Conservation (phyloP, 2,329 filamentous ascomycete genomes). For the Trichoderma oligosporum region DNA sequence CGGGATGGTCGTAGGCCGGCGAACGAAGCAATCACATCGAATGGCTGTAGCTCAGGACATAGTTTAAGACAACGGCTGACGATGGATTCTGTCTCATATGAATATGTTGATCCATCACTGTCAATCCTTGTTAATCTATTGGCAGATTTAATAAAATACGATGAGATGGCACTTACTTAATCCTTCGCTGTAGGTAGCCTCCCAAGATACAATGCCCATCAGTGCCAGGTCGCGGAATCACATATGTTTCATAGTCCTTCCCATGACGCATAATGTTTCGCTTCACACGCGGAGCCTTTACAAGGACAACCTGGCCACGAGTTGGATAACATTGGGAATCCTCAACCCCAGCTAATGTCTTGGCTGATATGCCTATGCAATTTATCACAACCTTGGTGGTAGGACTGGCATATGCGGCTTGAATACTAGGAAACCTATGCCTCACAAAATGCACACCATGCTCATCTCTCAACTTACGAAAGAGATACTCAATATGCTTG, state of each 20-base stretch:
- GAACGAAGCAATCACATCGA: slow-evolving; percentile 33
- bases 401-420: slow-evolving; percentile 27
- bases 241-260: slow-evolving; percentile 39
- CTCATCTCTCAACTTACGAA: slow-evolving; percentile 25
- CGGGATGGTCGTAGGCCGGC: slow-evolving; percentile 36
- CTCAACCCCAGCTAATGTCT: slow-evolving; percentile 33
- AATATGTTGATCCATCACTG: slow-evolving; percentile 36
- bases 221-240: slow-evolving; percentile 38
- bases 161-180: slow-evolving; percentile 25
- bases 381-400: slow-evolving; percentile 34
- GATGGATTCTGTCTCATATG: slow-evolving; percentile 37
- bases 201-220: slow-evolving; percentile 34
- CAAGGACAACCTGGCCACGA: slow-evolving; percentile 38
- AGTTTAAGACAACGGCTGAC: slow-evolving; percentile 34
- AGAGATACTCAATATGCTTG: slow-evolving; percentile 35
- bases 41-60: slow-evolving; percentile 29
- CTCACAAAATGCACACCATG: slow-evolving; percentile 34
- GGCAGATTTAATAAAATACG: not conserved
- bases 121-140: not conserved
- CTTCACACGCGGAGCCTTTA: slow-evolving; percentile 31
- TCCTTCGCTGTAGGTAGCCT: slow-evolving; percentile 39
- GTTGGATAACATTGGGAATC: slow-evolving; percentile 41
- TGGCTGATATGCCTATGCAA: slow-evolving; percentile 36
- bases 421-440: slow-evolving; percentile 28
- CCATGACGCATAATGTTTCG: slow-evolving; percentile 40